Evolutionary conservation across 306 rosid species (phyloP).

Genomic region (Castanopsis chinensis): DNA sequence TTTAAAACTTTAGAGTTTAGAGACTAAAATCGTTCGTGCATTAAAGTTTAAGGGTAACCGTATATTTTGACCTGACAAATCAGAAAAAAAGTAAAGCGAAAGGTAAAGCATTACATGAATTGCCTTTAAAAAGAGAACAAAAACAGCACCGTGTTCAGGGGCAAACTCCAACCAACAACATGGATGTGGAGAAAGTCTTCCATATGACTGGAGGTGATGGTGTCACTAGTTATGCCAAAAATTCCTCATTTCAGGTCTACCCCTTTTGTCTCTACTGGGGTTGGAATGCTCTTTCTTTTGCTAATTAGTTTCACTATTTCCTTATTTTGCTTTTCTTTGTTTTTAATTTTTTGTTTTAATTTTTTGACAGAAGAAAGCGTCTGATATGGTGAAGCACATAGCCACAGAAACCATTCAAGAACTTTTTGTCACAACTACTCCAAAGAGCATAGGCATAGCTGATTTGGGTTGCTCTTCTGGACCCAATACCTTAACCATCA

Average conservation of each 20-base stretch:
- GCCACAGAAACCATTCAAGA: slow-evolving; percentile 61
- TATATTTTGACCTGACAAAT: too few relatives aligned
- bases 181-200: slow-evolving; percentile 82
- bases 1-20: too few relatives aligned
- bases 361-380: slow-evolving; percentile 60
- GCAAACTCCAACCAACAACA: slow-evolving; percentile 22
- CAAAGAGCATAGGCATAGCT: slow-evolving; percentile 77
- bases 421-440: slow-evolving; percentile 50
- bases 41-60: too few relatives aligned
- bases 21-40: too few relatives aligned
- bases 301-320: background rate
- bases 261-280: slow-evolving; percentile 1
- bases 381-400: slow-evolving; percentile 80
- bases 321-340: background rate
- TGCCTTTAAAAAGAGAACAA: background rate
- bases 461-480: slow-evolving; percentile 97
- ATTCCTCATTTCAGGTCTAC: slow-evolving; percentile 75
- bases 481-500: slow-evolving; percentile 64
- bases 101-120: background rate
- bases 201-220: slow-evolving; percentile 91
- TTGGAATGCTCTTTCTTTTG: background rate
- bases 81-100: too few relatives aligned
- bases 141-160: background rate
- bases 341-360: background rate
- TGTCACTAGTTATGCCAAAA: slow-evolving; percentile 79